Evolutionary conservation across 1,139 yeast genomes (phyloP).

Genomic region (Arxiozyma slooffiae): DNA sequence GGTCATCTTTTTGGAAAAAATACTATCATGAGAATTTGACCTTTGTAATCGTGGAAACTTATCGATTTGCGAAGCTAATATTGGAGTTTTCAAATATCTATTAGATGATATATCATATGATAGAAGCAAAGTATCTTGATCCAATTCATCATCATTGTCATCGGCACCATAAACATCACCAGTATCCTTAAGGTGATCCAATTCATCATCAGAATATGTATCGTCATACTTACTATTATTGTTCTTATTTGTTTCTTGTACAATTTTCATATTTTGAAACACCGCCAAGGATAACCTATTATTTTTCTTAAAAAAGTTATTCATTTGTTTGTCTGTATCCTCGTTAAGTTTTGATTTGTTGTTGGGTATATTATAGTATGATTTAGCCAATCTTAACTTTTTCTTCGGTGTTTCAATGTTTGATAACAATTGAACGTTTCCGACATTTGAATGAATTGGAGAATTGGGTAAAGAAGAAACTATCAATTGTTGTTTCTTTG

Average conservation of each 20-base stretch:
- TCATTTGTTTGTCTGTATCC: not conserved
- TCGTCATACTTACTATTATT: not conserved
- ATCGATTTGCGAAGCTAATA: conserved; percentile 10
- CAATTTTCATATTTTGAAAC: conserved; percentile 16
- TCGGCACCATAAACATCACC: not conserved
- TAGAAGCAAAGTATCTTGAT: conserved; percentile 27
- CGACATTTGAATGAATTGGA: conserved; percentile 7
- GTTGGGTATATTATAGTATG: conserved; percentile 23
- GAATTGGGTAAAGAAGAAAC: conserved; percentile 15
- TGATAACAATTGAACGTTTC: not conserved
- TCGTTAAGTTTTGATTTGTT: not conserved
- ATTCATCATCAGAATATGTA: not conserved
- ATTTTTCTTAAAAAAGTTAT: conserved; percentile 22
- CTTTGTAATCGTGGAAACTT: conserved; percentile 23
- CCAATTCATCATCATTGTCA: conserved; percentile 17
- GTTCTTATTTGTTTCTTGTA: not conserved
- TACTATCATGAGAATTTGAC: conserved; percentile 34
- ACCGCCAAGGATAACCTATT: conserved; percentile 28
- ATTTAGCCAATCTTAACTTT: conserved; percentile 19
- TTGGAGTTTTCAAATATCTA: not conserved
- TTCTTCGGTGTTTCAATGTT: conserved; percentile 5
- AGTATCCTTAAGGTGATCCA: conserved; percentile 8
- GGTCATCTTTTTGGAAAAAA: conserved; percentile 20
- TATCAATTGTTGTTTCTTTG: conserved; percentile 6
- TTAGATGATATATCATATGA: not conserved